Evolutionary conservation across 345 rosid genomes (phyloP), one percentile per base, ranked within the genome.

Genomic region (Murraya koenigii): DNA sequence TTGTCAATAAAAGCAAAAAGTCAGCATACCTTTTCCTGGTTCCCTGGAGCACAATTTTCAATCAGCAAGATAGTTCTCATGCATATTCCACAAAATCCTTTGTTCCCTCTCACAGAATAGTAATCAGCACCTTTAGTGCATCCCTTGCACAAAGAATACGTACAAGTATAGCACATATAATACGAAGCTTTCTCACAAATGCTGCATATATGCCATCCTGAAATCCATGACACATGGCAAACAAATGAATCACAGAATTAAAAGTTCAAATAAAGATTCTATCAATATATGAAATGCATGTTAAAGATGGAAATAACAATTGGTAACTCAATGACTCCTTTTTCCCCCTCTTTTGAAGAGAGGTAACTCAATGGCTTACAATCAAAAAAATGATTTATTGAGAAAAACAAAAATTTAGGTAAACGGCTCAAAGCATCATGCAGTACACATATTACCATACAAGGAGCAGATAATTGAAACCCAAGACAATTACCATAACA

Each of bases 131-230:
- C 94, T 86, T 86, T 92, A 52, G 89, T 90, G 85, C 99, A 96
- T 77, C 89, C 89, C 84, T 94, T 96, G 90, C 99, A 96, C 82
- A 88, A 82, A 69, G 99, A 94, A 90, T 89, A 96, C 2, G 99
- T 89, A 85, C 99, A 96, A 14, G 98, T 96, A 83, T 96, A 96
- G 87, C 99, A 96, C 97, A 92, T 86, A 82, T 86, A 90, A 87
- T 89, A 80, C 17, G 98, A 90, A 80, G 92, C 84, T 79, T 89
- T 96, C 87, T 86, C 91, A 83, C 99, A 96, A 60, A 83, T 84
- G 85, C 91, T 88, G 74, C 99, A 96, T 74, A 94, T 90, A 85
- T 96, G 99, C 99, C 99, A 96, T 62, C 98, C 99, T 96, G 91
- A 84, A 83, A 84, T 70, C 80, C 75, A 77, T 26, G 54, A 71